Percentiles rank a stretch among this genome's conserved stretches.
These are phyloP conservation scores for Murraya paniculata DNA, from an alignment of 345 rosid species.

Conservation along the genomic window DNA sequence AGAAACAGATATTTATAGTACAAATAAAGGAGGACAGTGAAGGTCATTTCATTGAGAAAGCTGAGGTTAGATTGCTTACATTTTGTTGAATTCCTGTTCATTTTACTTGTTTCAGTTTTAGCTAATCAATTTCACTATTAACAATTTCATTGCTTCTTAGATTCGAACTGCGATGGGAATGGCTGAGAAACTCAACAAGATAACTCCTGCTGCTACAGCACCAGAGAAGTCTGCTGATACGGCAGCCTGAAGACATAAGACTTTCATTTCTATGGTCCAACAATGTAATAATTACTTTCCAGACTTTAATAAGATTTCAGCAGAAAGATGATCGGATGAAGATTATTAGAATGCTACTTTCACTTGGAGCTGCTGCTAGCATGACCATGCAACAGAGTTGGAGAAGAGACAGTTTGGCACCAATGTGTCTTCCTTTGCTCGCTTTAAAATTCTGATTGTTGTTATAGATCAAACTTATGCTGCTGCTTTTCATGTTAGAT, in stretches of 20 bases:
- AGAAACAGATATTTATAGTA: constrained; percentile 8
- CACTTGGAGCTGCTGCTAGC: background rate
- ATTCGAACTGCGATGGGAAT: constrained; percentile 27
- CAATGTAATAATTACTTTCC: background rate
- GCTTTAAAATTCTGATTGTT: background rate
- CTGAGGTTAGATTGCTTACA: constrained; percentile 14
- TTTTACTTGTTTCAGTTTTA: background rate
- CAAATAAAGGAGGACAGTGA: constrained; percentile 8
- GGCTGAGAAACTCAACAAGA: constrained; percentile 20
- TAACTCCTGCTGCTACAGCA: background rate
- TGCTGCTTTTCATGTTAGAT: background rate
- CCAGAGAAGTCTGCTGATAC: background rate
- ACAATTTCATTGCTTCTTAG: background rate
- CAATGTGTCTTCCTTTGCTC: background rate
- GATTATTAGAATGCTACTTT: background rate
- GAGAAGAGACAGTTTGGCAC: background rate
- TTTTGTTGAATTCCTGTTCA: background rate
- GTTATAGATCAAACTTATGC: background rate
- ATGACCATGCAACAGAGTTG: background rate
- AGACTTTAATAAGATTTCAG: background rate
- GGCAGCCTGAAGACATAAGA: background rate
- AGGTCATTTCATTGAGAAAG: constrained; percentile 20
- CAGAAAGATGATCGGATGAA: background rate
- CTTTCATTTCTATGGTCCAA: background rate
- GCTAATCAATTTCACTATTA: background rate